Conservation (phyloP, 2,329 filamentous ascomycete genomes). For the Westerdykella ornata region DNA sequence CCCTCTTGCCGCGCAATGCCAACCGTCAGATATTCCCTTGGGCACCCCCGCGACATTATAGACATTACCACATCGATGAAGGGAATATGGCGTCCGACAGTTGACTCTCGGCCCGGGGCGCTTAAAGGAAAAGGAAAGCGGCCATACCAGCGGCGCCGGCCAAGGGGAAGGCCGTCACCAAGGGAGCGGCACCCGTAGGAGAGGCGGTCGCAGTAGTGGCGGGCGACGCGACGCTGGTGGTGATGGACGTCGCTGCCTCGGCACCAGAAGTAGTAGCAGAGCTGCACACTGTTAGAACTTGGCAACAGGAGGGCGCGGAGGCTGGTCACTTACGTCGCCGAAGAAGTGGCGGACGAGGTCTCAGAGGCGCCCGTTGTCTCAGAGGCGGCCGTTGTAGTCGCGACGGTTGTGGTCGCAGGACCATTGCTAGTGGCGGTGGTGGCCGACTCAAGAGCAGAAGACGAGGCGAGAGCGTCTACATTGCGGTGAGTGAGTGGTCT, state of each 20-base stretch:
- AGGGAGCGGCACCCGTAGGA: conserved; percentile 21
- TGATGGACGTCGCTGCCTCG: background rate
- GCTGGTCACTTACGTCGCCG: conserved; percentile 1
- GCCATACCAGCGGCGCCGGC: conserved; percentile 34
- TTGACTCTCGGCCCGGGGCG: conserved; percentile 2
- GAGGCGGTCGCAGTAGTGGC: conserved; percentile 7
- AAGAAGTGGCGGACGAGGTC: conserved; percentile 5
- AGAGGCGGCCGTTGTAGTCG: conserved; percentile 16
- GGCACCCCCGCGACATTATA: conserved; percentile 21
- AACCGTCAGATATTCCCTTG: background rate
- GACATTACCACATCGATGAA: conserved; percentile 26
- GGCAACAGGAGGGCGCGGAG: background rate
- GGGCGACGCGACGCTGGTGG: conserved; percentile 11
- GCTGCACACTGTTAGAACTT: conserved; percentile 2
- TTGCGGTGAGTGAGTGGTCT: conserved; percentile 1
- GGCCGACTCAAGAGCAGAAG: conserved; percentile 10
- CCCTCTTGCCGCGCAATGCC: too few relatives aligned
- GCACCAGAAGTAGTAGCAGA: conserved; percentile 3
- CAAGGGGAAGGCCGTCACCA: conserved; percentile 33
- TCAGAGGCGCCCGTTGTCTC: too few relatives aligned
- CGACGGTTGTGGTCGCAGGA: conserved; percentile 11
- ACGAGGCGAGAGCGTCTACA: conserved; percentile 7
- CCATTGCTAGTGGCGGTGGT: conserved; percentile 7
- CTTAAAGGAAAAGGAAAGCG: conserved; percentile 36
- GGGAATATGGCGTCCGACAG: conserved; percentile 14